Evolutionary conservation across 1,284 basidiomycete species (phyloP), one percentile per base, ranked within the genome.

Genomic region (Cryptococcus sp.): DNA sequence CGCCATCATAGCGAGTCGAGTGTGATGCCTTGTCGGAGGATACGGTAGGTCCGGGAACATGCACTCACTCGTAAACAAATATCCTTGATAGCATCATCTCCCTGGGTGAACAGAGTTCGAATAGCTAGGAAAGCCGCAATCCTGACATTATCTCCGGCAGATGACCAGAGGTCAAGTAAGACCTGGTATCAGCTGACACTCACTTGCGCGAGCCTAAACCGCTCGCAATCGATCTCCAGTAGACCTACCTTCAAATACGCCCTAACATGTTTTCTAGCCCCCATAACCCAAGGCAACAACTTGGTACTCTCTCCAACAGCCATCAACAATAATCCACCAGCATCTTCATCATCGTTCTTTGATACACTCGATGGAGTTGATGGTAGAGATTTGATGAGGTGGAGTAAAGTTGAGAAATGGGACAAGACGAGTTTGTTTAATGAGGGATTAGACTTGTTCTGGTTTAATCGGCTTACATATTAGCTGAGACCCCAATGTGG

Each of bases 381-480:
- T 82, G 87, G 85, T 2, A 92, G 78, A 59, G 92, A 87, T 7
- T 83, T 81, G 54, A 91, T 81, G 36, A 94, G 74, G 62, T 89
- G 84, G 22, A 91, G 79, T 44, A 89, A 76, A 58, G 91, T 94
- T 68, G 86, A 83, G 69, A 94, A 91, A 75, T 89, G 91, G 3
- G 91, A 91, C 18, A 92, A 79, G 54, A 97, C 82, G 22, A 96
- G 79, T 63, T 91, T 91, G 71, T 91, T 89, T n/a, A 97, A 80
- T 0, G 85, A 80, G 45, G 80, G 77, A 21, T 84, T 87, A 59
- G 90, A 85, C 9, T 83, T 60, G 53, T 67, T 69, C 39, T 78
- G 57, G n/a, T n/a, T n/a, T n/a, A n/a, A n/a, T n/a, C n/a, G n/a
- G n/a, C n/a, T n/a, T n/a, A n/a, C n/a, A n/a, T n/a, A n/a, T n/a